Percentiles rank a stretch among this genome's conserved stretches.
phyloP scores from a whole-genome alignment of 805 yeast genomes.

The Pichia kluyveri region DNA sequence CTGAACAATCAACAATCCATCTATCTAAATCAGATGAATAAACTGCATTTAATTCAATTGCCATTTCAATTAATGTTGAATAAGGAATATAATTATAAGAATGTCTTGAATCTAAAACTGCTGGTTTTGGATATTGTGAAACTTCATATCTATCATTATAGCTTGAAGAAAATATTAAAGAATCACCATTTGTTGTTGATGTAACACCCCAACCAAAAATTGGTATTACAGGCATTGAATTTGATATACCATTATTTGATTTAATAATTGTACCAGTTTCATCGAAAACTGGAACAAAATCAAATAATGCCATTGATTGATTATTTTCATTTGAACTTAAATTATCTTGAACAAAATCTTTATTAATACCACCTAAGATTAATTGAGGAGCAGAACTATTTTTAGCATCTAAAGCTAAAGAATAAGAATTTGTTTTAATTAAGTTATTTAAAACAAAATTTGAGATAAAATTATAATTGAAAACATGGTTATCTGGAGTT shows the following conservation, averaged over 20 bases:
- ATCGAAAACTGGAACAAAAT: constrained; percentile 36
- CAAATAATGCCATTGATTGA: constrained; percentile 25
- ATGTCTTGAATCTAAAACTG: constrained; percentile 49
- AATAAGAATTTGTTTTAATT: constrained; percentile 34
- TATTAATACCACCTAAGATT: constrained; percentile 53
- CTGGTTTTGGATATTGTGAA: constrained; percentile 37
- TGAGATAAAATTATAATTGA: constrained; percentile 26
- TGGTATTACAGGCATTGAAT: constrained; percentile 34
- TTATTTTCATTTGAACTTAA: constrained; percentile 23
- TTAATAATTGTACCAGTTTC: constrained; percentile 6
- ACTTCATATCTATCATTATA: constrained; percentile 32
- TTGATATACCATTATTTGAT: constrained; percentile 11
- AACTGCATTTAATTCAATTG: constrained; percentile 62
- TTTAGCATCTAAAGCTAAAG: constrained; percentile 30
- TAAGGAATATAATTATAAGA: constrained; percentile 44
- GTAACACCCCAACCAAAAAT: constrained; percentile 36
- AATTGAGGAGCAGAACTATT: constrained; percentile 27
- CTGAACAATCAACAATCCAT: constrained; percentile 59
- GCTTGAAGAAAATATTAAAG: constrained; percentile 23
- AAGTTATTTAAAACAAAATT: constrained; percentile 21
- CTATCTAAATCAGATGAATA: constrained; percentile 36
- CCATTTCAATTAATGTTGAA: constrained; percentile 47
- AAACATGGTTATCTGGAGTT: constrained; percentile 11
- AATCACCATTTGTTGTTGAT: constrained; percentile 19
- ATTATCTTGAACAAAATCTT: constrained; percentile 24